Conservation (phyloP, 2,329 filamentous ascomycete genomes). For the Fusarium phyllophilum region DNA sequence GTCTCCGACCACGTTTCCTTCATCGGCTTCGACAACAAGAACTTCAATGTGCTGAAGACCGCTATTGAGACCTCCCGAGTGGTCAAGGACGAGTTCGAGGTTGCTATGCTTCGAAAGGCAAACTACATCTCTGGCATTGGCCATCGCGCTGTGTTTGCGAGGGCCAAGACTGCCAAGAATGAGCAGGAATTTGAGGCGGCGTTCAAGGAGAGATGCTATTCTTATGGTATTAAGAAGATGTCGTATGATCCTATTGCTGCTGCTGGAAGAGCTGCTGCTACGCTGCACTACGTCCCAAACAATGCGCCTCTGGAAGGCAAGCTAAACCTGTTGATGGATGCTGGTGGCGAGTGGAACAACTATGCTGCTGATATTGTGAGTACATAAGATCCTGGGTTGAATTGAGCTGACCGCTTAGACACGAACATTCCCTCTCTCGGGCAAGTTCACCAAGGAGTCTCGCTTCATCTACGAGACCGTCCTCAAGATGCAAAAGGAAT, state of each 20-base stretch:
- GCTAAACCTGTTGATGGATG: slow-evolving; percentile 84
- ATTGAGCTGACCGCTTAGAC: slow-evolving; percentile 62
- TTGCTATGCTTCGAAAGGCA: slow-evolving; percentile 77
- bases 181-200: slow-evolving; percentile 85
- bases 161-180: slow-evolving; percentile 72
- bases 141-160: slow-evolving; percentile 70
- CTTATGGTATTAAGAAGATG: slow-evolving; percentile 80
- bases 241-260: slow-evolving; percentile 91
- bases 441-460: slow-evolving; percentile 75
- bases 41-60: slow-evolving; percentile 65
- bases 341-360: slow-evolving; percentile 79
- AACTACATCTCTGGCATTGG: slow-evolving; percentile 76
- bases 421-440: slow-evolving; percentile 84
- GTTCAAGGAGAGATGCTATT: slow-evolving; percentile 81
- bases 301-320: slow-evolving; percentile 75
- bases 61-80: slow-evolving; percentile 76
- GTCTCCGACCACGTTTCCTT: slow-evolving; percentile 78
- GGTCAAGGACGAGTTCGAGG: slow-evolving; percentile 79
- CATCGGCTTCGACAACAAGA: slow-evolving; percentile 72
- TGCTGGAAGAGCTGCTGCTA: slow-evolving; percentile 80
- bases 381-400: background rate
- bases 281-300: slow-evolving; percentile 88
- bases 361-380: slow-evolving; percentile 75
- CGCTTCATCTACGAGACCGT: slow-evolving; percentile 85
- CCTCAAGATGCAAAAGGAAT: slow-evolving; percentile 84